phyloP scores from a whole-genome alignment of 2,329 filamentous ascomycete species.

The Calycina herbarum region DNA sequence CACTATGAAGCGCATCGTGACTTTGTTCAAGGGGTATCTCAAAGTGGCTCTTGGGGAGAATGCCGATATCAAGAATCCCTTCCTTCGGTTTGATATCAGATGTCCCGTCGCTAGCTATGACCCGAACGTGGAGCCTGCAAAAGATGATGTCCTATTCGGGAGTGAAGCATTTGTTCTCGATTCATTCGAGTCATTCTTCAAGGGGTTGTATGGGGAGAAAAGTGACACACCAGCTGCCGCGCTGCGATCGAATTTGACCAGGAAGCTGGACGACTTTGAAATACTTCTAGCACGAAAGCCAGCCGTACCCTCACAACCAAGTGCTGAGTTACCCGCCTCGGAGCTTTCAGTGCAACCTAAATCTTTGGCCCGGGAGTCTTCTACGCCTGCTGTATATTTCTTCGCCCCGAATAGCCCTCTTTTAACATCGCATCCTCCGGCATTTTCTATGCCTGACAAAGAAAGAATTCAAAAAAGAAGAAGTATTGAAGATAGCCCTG shows the following conservation, averaged over 20 bases:
- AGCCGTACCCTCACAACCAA: background rate
- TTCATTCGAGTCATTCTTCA: slow-evolving; percentile 34
- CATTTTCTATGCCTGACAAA: background rate
- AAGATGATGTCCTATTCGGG: slow-evolving; percentile 70
- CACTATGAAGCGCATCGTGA: slow-evolving; percentile 58
- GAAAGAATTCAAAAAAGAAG: background rate
- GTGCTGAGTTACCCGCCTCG: background rate
- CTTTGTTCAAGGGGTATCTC: slow-evolving; percentile 54
- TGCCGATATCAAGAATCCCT: slow-evolving; percentile 50
- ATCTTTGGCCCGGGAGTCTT: background rate
- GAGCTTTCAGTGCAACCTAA: background rate
- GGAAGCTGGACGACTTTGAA: slow-evolving; percentile 26
- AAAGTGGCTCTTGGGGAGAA: slow-evolving; percentile 31
- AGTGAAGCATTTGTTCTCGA: slow-evolving; percentile 49
- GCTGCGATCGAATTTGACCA: background rate
- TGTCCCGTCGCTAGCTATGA: slow-evolving; percentile 68
- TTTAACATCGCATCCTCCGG: background rate
- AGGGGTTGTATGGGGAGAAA: slow-evolving; percentile 31
- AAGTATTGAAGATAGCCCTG: background rate
- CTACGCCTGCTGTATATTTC: background rate
- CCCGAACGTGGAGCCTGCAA: slow-evolving; percentile 68
- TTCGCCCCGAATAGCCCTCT: background rate
- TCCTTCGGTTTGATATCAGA: slow-evolving; percentile 62
- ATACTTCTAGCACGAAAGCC: slow-evolving; percentile 30
- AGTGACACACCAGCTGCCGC: slow-evolving; percentile 5